Conservation (phyloP, 1,139 yeast genomes). For the Pichia sp. region DNA sequence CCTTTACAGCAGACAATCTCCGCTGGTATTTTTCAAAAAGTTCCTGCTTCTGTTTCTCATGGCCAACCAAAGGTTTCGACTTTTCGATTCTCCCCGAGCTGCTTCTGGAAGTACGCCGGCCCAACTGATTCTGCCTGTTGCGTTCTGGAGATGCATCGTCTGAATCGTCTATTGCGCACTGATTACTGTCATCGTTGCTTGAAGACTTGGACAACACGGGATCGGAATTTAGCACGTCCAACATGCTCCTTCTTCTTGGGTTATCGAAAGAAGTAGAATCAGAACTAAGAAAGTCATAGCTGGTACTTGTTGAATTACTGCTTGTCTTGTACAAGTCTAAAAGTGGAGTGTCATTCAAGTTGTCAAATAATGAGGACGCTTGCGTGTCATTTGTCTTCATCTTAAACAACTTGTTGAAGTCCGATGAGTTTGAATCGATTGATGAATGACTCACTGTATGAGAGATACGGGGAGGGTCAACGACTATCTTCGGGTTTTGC, state of each 20-base stretch:
- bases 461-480: background rate
- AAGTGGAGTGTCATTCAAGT: conserved; percentile 23
- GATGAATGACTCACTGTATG: conserved; percentile 2
- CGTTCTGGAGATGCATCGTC: background rate
- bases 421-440: conserved; percentile 9
- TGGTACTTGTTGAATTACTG: background rate
- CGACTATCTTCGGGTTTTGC: background rate
- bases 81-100: background rate
- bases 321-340: conserved; percentile 1
- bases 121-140: background rate
- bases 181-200: background rate
- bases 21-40: conserved; percentile 29
- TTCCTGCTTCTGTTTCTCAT: conserved; percentile 17
- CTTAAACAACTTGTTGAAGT: conserved; percentile 11
- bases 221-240: conserved; percentile 9
- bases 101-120: background rate
- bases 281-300: background rate
- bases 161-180: conserved; percentile 1
- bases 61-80: conserved; percentile 2
- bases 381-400: conserved; percentile 25
- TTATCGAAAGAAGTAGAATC: background rate
- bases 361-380: conserved; percentile 22
- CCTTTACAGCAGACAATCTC: conserved; percentile 21
- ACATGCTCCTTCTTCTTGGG: conserved; percentile 11
- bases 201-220: background rate